These are phyloP conservation scores for Myrica gale DNA, from an alignment of 306 rosid species.

Conservation along the genomic window DNA sequence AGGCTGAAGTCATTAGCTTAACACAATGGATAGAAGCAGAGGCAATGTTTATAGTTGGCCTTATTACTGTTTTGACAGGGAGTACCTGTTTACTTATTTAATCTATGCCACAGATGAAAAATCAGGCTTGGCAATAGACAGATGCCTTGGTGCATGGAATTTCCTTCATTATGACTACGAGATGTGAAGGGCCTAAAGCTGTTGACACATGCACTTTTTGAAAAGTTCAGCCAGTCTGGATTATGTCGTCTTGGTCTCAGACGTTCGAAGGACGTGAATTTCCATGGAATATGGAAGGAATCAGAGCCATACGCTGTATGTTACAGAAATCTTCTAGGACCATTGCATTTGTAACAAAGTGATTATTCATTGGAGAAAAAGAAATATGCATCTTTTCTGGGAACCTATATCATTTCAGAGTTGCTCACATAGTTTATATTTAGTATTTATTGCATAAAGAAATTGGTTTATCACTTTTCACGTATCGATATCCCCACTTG, in stretches of 20 bases:
- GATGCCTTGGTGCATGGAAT: constrained; percentile 26
- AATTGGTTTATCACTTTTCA: not conserved
- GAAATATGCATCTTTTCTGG: not conserved
- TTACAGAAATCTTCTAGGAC: constrained; percentile 26
- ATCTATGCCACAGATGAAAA: constrained; percentile 42
- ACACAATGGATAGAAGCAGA: not conserved
- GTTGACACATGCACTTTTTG: constrained; percentile 45
- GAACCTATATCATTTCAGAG: not conserved
- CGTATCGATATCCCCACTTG: not conserved
- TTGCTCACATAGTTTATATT: not conserved
- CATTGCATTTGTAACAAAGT: not conserved
- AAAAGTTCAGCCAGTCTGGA: constrained; percentile 66
- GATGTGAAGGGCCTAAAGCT: constrained; percentile 33
- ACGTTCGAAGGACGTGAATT: constrained; percentile 44
- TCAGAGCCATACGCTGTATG: constrained; percentile 62
- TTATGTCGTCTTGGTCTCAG: constrained; percentile 61
- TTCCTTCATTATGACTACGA: constrained; percentile 33
- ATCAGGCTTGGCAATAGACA: constrained; percentile 27
- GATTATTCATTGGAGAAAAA: not conserved
- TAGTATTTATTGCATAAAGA: not conserved
- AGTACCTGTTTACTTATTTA: constrained; percentile 11
- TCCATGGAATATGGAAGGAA: constrained; percentile 65
- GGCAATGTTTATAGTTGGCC: not conserved
- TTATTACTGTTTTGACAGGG: constrained; percentile 15
- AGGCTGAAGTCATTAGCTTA: constrained; percentile 4